Conservation (phyloP, 192 early-diverging fungal species). For the Thamnidium elegans region DNA sequence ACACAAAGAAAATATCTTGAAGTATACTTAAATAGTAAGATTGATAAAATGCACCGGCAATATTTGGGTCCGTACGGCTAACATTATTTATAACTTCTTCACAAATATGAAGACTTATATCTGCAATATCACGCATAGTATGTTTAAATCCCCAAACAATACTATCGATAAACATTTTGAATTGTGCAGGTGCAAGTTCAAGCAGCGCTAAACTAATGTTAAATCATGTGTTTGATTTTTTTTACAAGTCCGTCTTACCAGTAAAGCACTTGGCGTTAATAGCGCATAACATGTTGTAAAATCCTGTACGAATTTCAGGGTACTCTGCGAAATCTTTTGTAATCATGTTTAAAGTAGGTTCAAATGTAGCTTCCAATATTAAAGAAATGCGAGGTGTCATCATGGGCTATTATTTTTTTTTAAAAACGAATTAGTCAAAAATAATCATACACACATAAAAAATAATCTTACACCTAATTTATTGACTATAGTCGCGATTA, state of each 20-base stretch:
- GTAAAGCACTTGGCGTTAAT: conserved; percentile 92
- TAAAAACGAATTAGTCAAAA: background rate
- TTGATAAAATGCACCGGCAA: conserved; percentile 87
- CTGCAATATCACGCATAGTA: conserved; percentile 96
- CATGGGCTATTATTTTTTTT: conserved; percentile 49
- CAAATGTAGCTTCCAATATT: conserved; percentile 92
- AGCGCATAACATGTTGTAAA: conserved; percentile 89
- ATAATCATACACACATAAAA: background rate
- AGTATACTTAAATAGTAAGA: conserved; percentile 87
- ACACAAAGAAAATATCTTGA: conserved; percentile 94
- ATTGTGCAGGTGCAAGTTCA: conserved; percentile 75
- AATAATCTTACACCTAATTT: conserved; percentile 49
- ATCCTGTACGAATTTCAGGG: conserved; percentile 93
- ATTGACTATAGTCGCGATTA: conserved; percentile 83
- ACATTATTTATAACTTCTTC: conserved; percentile 88
- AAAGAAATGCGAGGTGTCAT: conserved; percentile 81
- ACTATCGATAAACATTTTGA: conserved; percentile 91
- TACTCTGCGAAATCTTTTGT: conserved; percentile 98
- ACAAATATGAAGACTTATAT: conserved; percentile 83
- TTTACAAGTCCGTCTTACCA: conserved; percentile 1
- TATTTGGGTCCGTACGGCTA: conserved; percentile 61
- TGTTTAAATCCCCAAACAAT: conserved; percentile 99
- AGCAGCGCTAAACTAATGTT: conserved; percentile 58
- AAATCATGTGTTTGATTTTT: background rate
- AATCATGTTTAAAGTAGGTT: conserved; percentile 98